Evolutionary conservation across 2,329 filamentous ascomycete species (phyloP), one percentile per base, ranked within the genome.

Genomic region (Aspergillus fructus): DNA sequence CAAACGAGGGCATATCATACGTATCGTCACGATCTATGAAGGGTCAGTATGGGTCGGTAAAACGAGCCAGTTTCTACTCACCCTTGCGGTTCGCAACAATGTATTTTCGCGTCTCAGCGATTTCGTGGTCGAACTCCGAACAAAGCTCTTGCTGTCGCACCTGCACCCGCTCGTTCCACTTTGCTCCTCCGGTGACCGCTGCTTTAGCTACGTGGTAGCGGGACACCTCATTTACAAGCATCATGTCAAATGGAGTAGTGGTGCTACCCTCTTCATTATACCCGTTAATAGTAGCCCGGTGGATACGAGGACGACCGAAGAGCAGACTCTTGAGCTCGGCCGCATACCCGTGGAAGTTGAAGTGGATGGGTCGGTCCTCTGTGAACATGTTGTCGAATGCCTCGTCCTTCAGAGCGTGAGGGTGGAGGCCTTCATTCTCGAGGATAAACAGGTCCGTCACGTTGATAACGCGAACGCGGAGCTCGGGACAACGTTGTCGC

Each of bases 191-290:
- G 43, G 70, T 73, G 49, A 88, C 64, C 2, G 85, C 86, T 11
- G 79, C 71, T 59, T 80, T 76, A 0, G 83, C 83, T 19, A 88
- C 78, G 66, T 88, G 79, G 62, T 82, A 89, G 42, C 85, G 75
- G 17, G 80, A 85, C 2, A 86, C 83, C 19, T 74, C 64, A 64
- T 89, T 89, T 4, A 82, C 70, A 1, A 89, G 75, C 85, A 88
- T 85, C 86, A 89, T 89, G 64, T 88, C 83, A 63, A 89, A 88
- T 2, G 86, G 86, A 2, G 85, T 89, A 0, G 85, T 89, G 1
- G 86, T 89, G 52, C 78, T 84, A 0, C 85, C 86, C 69, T 89
- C 86, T 65, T 89, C 86, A 24, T 79, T 79, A 62, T 89, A 89
- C 4, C 82, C 84, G 13, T 79, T 79, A 7, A 89, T 81, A 0